These are phyloP conservation scores for Sorghum bicolor DNA, from an alignment of 176 grass and related monocot species.

Conservation along the genomic window DNA sequence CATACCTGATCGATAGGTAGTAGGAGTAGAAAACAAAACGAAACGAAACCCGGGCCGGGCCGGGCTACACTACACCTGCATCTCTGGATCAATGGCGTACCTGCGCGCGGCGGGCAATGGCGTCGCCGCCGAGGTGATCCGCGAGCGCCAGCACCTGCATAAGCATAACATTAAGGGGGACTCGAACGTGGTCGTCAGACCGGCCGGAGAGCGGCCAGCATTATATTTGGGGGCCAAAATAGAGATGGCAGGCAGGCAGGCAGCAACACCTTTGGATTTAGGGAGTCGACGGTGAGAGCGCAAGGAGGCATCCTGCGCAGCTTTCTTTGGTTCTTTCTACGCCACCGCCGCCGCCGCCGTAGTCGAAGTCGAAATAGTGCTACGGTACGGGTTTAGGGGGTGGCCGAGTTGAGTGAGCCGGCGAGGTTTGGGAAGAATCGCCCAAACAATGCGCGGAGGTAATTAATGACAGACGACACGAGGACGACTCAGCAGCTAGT, in stretches of 20 bases:
- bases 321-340: background rate
- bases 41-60: background rate
- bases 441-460: no score
- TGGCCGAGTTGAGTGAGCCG: background rate
- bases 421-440: background rate
- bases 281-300: constrained; percentile 36
- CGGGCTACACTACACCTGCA: background rate
- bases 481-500: background rate
- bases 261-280: constrained; percentile 50
- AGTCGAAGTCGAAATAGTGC: background rate
- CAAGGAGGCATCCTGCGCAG: constrained; percentile 31
- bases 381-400: background rate
- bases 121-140: constrained; percentile 32
- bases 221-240: background rate
- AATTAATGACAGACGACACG: background rate
- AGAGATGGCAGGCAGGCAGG: background rate
- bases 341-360: background rate
- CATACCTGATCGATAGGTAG: background rate
- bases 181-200: background rate
- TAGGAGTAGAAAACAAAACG: background rate
- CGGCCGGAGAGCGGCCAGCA: background rate
- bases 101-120: constrained; percentile 30
- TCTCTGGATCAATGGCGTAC: background rate
- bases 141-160: constrained; percentile 32
- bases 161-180: background rate